These are phyloP conservation scores for Torulaspora franciscae DNA, from an alignment of 805 yeast species.

Conservation along the genomic window DNA sequence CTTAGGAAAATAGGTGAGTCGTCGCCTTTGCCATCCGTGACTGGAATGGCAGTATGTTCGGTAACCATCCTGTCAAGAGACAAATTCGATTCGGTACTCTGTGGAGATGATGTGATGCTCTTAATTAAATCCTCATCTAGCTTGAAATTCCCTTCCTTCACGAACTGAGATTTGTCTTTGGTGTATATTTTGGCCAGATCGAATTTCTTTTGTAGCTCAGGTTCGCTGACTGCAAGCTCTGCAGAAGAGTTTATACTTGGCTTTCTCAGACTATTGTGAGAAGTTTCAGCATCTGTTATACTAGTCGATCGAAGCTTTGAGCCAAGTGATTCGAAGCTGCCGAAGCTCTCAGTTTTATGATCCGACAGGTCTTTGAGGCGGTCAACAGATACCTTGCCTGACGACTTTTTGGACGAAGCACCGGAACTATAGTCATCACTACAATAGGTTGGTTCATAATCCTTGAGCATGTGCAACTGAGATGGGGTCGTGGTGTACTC, in stretches of 20 bases:
- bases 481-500: constrained; percentile 38
- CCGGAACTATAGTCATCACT: constrained; percentile 29
- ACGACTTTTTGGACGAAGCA: constrained; percentile 27
- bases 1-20: constrained; percentile 11
- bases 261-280: constrained; percentile 3
- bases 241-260: not conserved
- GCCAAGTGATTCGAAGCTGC: not conserved
- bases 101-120: constrained; percentile 28
- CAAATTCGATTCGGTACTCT: constrained; percentile 11
- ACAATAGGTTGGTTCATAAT: constrained; percentile 33
- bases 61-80: constrained; percentile 4
- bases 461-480: constrained; percentile 39
- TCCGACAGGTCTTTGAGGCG: constrained; percentile 16
- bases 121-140: constrained; percentile 32
- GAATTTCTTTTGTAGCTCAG: constrained; percentile 26
- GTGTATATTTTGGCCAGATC: constrained; percentile 30
- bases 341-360: not conserved
- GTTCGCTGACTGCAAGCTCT: constrained; percentile 3
- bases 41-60: constrained; percentile 5
- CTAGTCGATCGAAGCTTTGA: constrained; percentile 1
- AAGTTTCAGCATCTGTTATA: not conserved
- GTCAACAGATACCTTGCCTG: constrained; percentile 22
- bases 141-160: constrained; percentile 34
- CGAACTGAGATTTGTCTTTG: constrained; percentile 33
- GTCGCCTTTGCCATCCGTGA: constrained; percentile 6